phyloP scores from a whole-genome alignment of 495 filamentous ascomycete species.

The Penicillium manginii region DNA sequence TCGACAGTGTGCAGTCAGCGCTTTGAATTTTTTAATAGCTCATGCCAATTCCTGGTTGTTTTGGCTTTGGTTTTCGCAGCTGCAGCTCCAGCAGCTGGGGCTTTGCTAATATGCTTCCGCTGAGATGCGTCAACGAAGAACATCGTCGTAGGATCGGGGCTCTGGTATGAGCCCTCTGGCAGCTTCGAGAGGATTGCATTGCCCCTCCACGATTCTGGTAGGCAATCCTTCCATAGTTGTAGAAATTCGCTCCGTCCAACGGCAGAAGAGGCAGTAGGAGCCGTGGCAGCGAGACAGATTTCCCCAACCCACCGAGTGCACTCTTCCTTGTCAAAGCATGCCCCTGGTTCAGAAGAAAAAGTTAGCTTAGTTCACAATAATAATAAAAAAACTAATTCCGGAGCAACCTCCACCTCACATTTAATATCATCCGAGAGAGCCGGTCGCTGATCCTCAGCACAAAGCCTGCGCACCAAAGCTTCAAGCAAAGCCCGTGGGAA shows the following conservation, averaged over 20 bases:
- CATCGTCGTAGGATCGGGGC: slow-evolving; percentile 44
- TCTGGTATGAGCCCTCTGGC: slow-evolving; percentile 43
- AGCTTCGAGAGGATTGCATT: slow-evolving; percentile 53
- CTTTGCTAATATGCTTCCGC: slow-evolving; percentile 38
- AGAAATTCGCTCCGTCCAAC: slow-evolving; percentile 54
- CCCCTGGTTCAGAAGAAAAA: slow-evolving; percentile 32
- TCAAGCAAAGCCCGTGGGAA: slow-evolving; percentile 47
- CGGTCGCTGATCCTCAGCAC: slow-evolving; percentile 29
- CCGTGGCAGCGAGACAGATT: slow-evolving; percentile 54
- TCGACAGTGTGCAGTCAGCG: slow-evolving; percentile 29
- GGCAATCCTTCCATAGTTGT: slow-evolving; percentile 56
- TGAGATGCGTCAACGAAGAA: slow-evolving; percentile 41
- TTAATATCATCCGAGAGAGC: slow-evolving; percentile 30
- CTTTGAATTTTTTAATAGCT: slow-evolving; percentile 67
- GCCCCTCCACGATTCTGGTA: slow-evolving; percentile 62
- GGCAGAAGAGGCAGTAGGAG: slow-evolving; percentile 37
- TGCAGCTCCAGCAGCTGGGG: slow-evolving; percentile 31
- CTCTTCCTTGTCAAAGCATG: slow-evolving; percentile 48
- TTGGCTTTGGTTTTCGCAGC: slow-evolving; percentile 50
- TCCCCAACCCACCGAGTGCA: slow-evolving; percentile 56
- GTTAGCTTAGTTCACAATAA: slow-evolving; percentile 12
- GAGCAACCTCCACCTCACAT: slow-evolving; percentile 38
- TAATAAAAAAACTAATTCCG: not conserved
- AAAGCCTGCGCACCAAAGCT: slow-evolving; percentile 46
- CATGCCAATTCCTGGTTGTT: slow-evolving; percentile 82